These are phyloP conservation scores for Scheffersomyces quercinus DNA, from an alignment of 1,139 yeast species.

Conservation along the genomic window DNA sequence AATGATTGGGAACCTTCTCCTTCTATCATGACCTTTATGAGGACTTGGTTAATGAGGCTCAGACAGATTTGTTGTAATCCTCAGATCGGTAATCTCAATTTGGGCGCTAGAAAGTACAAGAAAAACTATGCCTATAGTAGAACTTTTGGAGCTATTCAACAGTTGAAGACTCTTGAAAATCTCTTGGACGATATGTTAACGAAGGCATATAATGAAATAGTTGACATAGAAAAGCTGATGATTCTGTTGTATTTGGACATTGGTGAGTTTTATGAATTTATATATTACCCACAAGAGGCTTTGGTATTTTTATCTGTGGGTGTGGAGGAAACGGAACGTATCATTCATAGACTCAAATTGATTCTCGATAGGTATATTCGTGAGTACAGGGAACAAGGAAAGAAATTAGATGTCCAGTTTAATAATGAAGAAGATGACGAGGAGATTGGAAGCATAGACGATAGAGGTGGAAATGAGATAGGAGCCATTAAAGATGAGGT, in stretches of 20 bases:
- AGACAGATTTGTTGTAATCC: constrained; percentile 88
- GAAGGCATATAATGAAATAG: constrained; percentile 50
- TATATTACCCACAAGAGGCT: constrained; percentile 52
- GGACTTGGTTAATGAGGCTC: constrained; percentile 64
- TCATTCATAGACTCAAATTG: constrained; percentile 20
- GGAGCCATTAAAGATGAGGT: constrained; percentile 16
- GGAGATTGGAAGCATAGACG: constrained; percentile 17
- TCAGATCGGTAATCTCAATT: constrained; percentile 51
- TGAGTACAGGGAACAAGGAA: constrained; percentile 13
- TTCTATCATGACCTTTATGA: constrained; percentile 46
- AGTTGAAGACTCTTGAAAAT: constrained; percentile 62
- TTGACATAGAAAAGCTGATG: constrained; percentile 49
- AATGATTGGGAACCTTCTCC: constrained; percentile 54
- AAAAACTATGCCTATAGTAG: constrained; percentile 12
- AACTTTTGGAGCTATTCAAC: constrained; percentile 25
- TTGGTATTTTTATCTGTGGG: constrained; percentile 42
- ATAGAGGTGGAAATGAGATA: constrained; percentile 5
- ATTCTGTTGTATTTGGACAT: constrained; percentile 45
- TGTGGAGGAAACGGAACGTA: constrained; percentile 35
- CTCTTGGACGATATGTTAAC: constrained; percentile 65
- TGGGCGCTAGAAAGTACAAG: constrained; percentile 31
- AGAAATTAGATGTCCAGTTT: constrained; percentile 2
- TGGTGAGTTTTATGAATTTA: constrained; percentile 66
- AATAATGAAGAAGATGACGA: constrained; percentile 23
- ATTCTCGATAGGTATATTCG: constrained; percentile 17